Base-by-base conservation (phyloP, 768 basidiomycete genomes). In the Amylocystis lapponica region DNA sequence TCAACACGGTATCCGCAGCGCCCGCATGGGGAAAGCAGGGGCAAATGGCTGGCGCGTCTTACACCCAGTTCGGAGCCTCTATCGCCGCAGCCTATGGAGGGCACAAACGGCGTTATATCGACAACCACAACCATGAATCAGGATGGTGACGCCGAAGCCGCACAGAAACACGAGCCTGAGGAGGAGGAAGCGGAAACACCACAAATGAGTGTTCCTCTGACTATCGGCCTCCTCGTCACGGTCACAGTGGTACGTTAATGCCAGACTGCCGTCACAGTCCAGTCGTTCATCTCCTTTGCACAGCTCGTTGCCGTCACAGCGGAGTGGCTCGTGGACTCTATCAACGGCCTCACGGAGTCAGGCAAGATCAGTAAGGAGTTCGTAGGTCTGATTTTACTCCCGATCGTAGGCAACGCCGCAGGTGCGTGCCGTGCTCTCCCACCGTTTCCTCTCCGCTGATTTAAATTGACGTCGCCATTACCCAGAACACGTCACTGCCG, bases 341-440 rank as follows among this genome's bases (percentile, higher is more conserved):
- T 96, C 51, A 66, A 76, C 48, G 88, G 88, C 11, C 57, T 97
- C 27, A 84, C 86, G 0, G 55, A 52, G 0, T 54, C 55, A 0
- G 79, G 80, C 19, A 13, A 20, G 6, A 83, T 98, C 42, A 76
- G 68, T 46, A 75, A 78, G 47, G 87, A 86, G 59, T 98, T 92
- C 57, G 83, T 96, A 47, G 93, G 88, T 11, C 63, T 96, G 31
- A 85, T 86, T 51, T 69, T 98, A 12, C 74, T 98, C 7, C 95
- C 95, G 5, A 91, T 96, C 27, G 92, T 93, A 12, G 89, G 89
- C 16, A 92, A 91, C 57, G 86, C 89, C 5, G 90, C 87, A 43
- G 78, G 79, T 77, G 43, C 23, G 67, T 56, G 9, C 5, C 25
- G 20, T 20, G 11, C 29, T 23, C 20, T 9, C 8, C 6, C 13